Percentiles rank a stretch among this genome's conserved stretches.
phyloP scores from a whole-genome alignment of 495 filamentous ascomycete species.

The Penicillium crystallinum region DNA sequence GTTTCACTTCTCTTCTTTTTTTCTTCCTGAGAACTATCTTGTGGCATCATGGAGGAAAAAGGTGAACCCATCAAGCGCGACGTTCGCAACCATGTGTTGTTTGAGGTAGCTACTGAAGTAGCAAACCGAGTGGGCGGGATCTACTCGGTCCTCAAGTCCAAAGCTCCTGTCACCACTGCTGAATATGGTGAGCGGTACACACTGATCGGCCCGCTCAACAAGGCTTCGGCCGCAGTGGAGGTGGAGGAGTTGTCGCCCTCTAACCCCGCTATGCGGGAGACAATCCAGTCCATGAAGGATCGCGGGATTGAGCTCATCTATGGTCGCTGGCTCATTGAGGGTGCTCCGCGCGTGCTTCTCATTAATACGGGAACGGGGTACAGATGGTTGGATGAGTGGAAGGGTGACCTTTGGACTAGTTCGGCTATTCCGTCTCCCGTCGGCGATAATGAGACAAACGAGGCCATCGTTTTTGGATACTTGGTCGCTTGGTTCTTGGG shows the following conservation, averaged over 20 bases:
- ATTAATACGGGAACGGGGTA: conserved; percentile 95
- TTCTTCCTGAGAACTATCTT: not conserved
- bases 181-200: conserved; percentile 98
- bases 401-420: conserved; percentile 87
- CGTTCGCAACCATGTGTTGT: conserved; percentile 77
- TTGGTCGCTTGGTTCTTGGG: conserved; percentile 97
- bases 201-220: conserved; percentile 90
- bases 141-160: conserved; percentile 98
- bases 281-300: conserved; percentile 83
- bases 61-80: conserved; percentile 52
- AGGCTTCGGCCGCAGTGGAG: conserved; percentile 87
- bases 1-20: conserved; percentile 1
- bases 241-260: conserved; percentile 87
- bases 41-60: conserved; percentile 30
- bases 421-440: conserved; percentile 90
- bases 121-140: conserved; percentile 98
- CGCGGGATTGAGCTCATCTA: conserved; percentile 88
- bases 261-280: conserved; percentile 70
- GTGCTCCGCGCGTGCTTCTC: conserved; percentile 85
- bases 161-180: conserved; percentile 93
- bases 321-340: conserved; percentile 96
- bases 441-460: conserved; percentile 91
- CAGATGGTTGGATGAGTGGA: conserved; percentile 92
- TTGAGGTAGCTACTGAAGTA: conserved; percentile 94
- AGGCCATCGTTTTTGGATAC: conserved; percentile 96